Percentiles rank a stretch among this genome's conserved stretches.
These are phyloP conservation scores for Metschnikowia kunwiensis DNA, from an alignment of 805 yeast genomes.

Conservation along the genomic window DNA sequence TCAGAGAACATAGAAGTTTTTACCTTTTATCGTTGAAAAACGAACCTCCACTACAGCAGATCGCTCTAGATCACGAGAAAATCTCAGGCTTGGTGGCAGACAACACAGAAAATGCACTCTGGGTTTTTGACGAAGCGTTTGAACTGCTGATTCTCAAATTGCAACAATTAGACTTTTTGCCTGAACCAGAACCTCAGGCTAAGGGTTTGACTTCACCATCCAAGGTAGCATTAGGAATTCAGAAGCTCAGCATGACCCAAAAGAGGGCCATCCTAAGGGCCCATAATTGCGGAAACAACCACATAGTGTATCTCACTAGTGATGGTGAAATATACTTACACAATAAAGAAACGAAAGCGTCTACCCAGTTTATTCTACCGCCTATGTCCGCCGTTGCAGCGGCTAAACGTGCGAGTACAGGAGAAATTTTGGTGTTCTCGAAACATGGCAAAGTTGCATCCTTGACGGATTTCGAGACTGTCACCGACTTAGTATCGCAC, in stretches of 20 bases:
- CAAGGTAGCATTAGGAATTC: conserved; percentile 1
- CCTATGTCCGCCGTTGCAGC: conserved; percentile 7
- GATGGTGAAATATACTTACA: conserved; percentile 1
- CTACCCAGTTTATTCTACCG: background rate
- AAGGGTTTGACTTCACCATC: conserved; percentile 1
- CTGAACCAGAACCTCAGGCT: conserved; percentile 1
- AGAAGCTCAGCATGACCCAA: background rate
- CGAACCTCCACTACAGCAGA: conserved; percentile 21
- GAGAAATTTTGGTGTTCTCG: conserved; percentile 19
- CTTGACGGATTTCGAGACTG: conserved; percentile 1
- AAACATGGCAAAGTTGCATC: conserved; percentile 21
- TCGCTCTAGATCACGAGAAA: conserved; percentile 1
- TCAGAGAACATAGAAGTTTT: conserved; percentile 33
- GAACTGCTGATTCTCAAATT: background rate
- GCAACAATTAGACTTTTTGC: background rate
- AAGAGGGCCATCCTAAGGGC: conserved; percentile 2
- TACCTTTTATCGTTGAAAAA: conserved; percentile 23
- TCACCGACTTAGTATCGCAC: background rate
- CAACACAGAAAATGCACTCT: conserved; percentile 16
- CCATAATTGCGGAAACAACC: background rate
- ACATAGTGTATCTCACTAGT: conserved; percentile 5
- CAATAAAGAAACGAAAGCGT: background rate
- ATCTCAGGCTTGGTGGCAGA: conserved; percentile 17
- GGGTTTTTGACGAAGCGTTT: conserved; percentile 3
- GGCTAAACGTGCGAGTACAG: conserved; percentile 6